Percentiles rank a stretch among this genome's conserved stretches.
Conservation (phyloP, 495 filamentous ascomycete species). For the Chaetomidium leptoderma region DNA sequence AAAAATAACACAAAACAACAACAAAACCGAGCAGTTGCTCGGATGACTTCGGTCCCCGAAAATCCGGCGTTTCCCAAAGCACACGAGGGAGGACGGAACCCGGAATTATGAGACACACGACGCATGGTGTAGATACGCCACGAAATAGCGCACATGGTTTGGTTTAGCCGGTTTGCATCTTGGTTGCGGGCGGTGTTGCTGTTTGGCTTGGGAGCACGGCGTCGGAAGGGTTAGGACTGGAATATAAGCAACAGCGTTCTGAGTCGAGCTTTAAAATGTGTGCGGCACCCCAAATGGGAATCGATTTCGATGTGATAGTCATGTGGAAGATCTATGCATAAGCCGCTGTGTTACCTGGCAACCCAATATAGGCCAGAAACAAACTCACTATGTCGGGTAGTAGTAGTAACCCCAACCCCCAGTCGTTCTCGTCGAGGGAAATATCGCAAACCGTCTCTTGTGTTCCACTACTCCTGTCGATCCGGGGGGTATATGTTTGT, state of each 20-base stretch:
- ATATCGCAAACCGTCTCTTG: too few species aligned
- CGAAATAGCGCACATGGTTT: not conserved
- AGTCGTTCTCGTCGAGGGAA: too few species aligned
- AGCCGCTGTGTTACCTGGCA: not conserved
- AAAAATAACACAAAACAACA: not conserved
- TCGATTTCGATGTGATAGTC: not conserved
- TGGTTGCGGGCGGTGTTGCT: not conserved
- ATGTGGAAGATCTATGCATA: not conserved
- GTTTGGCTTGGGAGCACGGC: conserved; percentile 14
- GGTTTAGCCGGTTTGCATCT: not conserved
- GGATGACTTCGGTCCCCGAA: not conserved
- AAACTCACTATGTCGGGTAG: not conserved
- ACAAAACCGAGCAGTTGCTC: not conserved
- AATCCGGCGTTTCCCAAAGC: not conserved
- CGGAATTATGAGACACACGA: conserved; percentile 3
- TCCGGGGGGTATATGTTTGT: not conserved
- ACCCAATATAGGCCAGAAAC: not conserved
- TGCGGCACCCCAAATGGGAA: not conserved
- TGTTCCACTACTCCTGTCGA: too few species aligned
- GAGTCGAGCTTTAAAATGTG: not conserved
- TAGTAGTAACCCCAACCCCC: too few species aligned
- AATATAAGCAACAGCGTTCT: not conserved
- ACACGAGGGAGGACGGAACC: not conserved
- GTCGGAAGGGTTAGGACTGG: conserved; percentile 3
- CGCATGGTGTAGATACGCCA: not conserved